These are phyloP conservation scores for Handroanthus guayacan DNA, from an alignment of 257 asterid genomes.

Conservation along the genomic window DNA sequence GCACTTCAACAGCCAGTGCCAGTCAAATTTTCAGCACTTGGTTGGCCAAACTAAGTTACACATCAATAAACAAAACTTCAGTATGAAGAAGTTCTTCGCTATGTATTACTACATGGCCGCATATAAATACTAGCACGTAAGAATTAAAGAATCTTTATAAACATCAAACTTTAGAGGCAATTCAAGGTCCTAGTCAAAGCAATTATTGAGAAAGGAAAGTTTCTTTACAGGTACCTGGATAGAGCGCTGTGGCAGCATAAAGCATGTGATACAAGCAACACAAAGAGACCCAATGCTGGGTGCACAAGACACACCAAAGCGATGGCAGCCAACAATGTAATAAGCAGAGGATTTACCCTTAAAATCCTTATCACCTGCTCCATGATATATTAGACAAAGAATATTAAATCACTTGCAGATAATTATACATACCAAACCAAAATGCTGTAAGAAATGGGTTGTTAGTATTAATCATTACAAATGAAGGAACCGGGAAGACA, in stretches of 20 bases:
- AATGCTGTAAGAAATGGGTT: constrained; percentile 14
- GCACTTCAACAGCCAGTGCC: background rate
- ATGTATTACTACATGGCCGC: constrained; percentile 11
- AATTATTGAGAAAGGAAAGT: constrained; percentile 31
- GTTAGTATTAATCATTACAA: constrained; percentile 5
- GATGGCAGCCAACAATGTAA: constrained; percentile 67
- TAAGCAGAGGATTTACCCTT: constrained; percentile 60
- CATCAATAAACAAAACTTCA: background rate
- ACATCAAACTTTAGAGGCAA: background rate
- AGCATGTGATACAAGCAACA: constrained; percentile 74
- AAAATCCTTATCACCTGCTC: constrained; percentile 78
- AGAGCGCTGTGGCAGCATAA: constrained; percentile 77
- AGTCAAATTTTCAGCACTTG: background rate
- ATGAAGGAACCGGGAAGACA: constrained; percentile 12
- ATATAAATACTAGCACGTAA: constrained; percentile 8
- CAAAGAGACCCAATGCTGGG: constrained; percentile 91
- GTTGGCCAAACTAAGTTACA: background rate
- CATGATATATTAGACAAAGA: constrained; percentile 27
- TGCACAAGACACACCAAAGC: constrained; percentile 77
- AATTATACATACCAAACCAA: constrained; percentile 25
- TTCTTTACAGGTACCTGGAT: constrained; percentile 62
- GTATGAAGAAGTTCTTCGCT: constrained; percentile 3
- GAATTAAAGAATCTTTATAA: constrained; percentile 21
- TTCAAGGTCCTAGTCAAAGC: constrained; percentile 28
- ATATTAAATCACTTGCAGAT: constrained; percentile 9